These are phyloP conservation scores for Naganishia liquefaciens DNA, from an alignment of 1,284 basidiomycete genomes.

Conservation along the genomic window DNA sequence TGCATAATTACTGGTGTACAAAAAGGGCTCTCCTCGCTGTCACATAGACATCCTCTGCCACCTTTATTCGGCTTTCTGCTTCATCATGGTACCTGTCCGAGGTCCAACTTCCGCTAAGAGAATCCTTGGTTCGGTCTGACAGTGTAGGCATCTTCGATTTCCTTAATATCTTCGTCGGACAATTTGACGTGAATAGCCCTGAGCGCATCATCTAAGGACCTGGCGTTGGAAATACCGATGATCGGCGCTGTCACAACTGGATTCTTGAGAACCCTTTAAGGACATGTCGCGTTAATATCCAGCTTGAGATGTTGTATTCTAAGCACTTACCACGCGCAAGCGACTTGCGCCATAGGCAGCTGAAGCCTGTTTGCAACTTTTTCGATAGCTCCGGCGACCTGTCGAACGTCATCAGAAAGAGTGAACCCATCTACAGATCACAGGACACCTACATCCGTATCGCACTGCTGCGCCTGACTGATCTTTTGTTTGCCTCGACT, in stretches of 20 bases:
- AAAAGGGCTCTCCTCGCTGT: too few relatives aligned
- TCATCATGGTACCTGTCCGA: neutral
- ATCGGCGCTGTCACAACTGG: slow-evolving; percentile 30
- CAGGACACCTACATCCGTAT: slow-evolving; percentile 2
- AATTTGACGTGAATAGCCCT: slow-evolving; percentile 27
- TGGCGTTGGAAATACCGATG: slow-evolving; percentile 32
- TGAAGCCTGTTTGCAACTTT: slow-evolving; percentile 29
- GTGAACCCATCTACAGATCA: neutral
- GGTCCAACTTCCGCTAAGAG: too few relatives aligned
- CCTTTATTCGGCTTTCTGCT: too few relatives aligned
- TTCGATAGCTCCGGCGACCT: slow-evolving; percentile 28
- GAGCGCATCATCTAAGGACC: slow-evolving; percentile 29
- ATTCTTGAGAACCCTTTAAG: slow-evolving; percentile 22
- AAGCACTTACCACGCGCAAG: slow-evolving; percentile 28
- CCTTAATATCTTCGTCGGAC: slow-evolving; percentile 27
- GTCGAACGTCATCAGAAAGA: neutral
- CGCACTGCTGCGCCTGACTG: slow-evolving; percentile 20
- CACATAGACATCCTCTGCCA: too few relatives aligned
- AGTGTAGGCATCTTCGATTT: slow-evolving; percentile 29
- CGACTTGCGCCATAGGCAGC: slow-evolving; percentile 32
- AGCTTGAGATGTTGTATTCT: neutral
- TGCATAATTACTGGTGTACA: too few relatives aligned
- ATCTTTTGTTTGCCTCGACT: slow-evolving; percentile 22
- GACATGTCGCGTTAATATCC: neutral
- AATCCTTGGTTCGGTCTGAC: slow-evolving; percentile 23